Base-by-base conservation (phyloP, 2,329 filamentous ascomycete species). In the Coniochaeta sp. region DNA sequence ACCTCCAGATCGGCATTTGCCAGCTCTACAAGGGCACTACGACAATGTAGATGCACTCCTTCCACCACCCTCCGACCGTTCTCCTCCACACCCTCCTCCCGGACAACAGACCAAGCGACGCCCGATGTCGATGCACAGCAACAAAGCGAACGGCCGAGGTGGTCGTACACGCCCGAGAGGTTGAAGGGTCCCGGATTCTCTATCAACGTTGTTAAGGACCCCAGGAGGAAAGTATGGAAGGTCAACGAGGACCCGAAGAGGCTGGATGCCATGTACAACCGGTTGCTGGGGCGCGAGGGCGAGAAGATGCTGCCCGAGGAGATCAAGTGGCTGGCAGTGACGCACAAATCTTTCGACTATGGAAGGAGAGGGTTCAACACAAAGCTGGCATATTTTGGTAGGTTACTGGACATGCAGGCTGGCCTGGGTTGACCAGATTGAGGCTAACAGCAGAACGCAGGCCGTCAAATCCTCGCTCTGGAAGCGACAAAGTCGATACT, bases 271-370 rank as follows among this genome's bases (percentile, higher is more conserved):
- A 87, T 90, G 68, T 95, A 96, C 68, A 77, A 80, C 58, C 76
- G 77, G 50, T 79, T 97, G 59, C 72, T 97, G 51, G 92, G 91
- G 6, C 75, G 75, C 46, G 83, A 79, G 45, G 89, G 88, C 52
- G 81, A 87, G 59, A 81, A 79, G 60, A 67, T 94, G 66, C 76
- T 99, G 53, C 85, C 87, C 2, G 91, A 96, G 14, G 92, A 99
- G 72, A 77, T 94, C 56, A 97, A 96, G 73, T 99, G 94, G 94
- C 75, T 97, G 63, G 91, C 91, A 27, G 82, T 99, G 52, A 99
- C 94, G 58, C 94, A 97, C 70, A 97, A 97, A 81, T 96, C 91
- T 71, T 97, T 96, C 65, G 92, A 99, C 66, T 91, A 97, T 65
- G 94, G 91, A 50, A 79, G 90, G 63, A 85, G 91, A 75, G 92